phyloP scores from a whole-genome alignment of 2,329 filamentous ascomycete genomes.

The Elsinoe ampelina region DNA sequence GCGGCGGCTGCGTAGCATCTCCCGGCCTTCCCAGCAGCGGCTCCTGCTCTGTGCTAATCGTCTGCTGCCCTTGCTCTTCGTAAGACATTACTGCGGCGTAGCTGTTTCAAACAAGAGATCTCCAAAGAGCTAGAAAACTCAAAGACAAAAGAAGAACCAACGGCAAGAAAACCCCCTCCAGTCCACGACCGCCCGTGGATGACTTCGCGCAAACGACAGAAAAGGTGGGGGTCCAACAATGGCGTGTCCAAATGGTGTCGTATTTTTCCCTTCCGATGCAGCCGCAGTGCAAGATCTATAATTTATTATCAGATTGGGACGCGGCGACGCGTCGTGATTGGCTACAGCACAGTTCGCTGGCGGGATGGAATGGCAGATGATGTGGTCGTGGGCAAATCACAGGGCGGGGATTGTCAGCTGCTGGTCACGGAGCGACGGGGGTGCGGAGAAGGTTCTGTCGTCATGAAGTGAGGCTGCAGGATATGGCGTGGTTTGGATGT shows the following conservation, averaged over 20 bases:
- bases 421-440: background rate
- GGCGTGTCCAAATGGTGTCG: background rate
- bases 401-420: background rate
- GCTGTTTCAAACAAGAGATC: background rate
- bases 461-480: constrained; percentile 8
- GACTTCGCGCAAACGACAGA: background rate
- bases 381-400: constrained; percentile 1
- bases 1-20: constrained; percentile 61
- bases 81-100: constrained; percentile 52
- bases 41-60: constrained; percentile 49
- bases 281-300: background rate
- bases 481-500: background rate
- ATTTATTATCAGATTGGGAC: constrained; percentile 1
- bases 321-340: background rate
- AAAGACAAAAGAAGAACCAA: background rate
- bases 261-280: constrained; percentile 2
- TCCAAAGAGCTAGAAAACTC: background rate
- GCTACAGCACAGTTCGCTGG: background rate
- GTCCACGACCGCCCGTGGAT: background rate
- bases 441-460: constrained; percentile 4
- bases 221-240: constrained; percentile 8
- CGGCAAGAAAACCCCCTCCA: background rate
- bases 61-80: constrained; percentile 29
- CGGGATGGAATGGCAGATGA: background rate
- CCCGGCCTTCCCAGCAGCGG: constrained; percentile 63